These are phyloP conservation scores for Metschnikowia vanudenii DNA, from an alignment of 805 yeast genomes.

Conservation along the genomic window DNA sequence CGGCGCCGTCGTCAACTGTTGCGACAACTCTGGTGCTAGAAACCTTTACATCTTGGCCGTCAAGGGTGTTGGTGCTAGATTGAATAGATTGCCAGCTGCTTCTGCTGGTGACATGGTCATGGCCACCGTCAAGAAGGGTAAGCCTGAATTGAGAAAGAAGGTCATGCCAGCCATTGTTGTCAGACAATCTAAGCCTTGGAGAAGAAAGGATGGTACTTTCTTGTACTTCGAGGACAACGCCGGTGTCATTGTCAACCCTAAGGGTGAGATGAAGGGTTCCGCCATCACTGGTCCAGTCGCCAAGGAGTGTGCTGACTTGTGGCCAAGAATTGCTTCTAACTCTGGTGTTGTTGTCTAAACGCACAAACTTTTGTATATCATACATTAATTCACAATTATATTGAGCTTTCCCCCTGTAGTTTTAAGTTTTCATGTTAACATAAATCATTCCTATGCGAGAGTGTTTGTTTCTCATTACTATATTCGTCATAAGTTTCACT, in stretches of 20 bases:
- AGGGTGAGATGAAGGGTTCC: slow-evolving; percentile 99
- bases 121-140: slow-evolving; percentile 99
- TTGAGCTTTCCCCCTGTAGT: neutral
- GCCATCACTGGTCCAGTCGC: slow-evolving; percentile 99
- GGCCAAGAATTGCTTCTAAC: slow-evolving; percentile 99
- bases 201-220: slow-evolving; percentile 99
- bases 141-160: slow-evolving; percentile 99
- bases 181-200: slow-evolving; percentile 99
- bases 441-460: no score
- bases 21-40: slow-evolving; percentile 99
- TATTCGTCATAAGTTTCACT: no score
- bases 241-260: slow-evolving; percentile 99
- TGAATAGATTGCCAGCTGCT: slow-evolving; percentile 99
- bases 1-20: slow-evolving; percentile 99
- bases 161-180: slow-evolving; percentile 99
- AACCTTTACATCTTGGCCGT: slow-evolving; percentile 98
- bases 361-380: slow-evolving; percentile 17
- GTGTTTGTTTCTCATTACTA: no score
- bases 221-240: slow-evolving; percentile 99
- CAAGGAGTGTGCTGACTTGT: slow-evolving; percentile 99
- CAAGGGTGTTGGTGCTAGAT: slow-evolving; percentile 99
- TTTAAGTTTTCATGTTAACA: neutral
- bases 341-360: slow-evolving; percentile 99
- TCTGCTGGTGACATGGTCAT: slow-evolving; percentile 99
- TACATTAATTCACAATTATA: slow-evolving; percentile 20